Conservation (phyloP, 306 rosid species). For the Cyclanthera cordifolia region DNA sequence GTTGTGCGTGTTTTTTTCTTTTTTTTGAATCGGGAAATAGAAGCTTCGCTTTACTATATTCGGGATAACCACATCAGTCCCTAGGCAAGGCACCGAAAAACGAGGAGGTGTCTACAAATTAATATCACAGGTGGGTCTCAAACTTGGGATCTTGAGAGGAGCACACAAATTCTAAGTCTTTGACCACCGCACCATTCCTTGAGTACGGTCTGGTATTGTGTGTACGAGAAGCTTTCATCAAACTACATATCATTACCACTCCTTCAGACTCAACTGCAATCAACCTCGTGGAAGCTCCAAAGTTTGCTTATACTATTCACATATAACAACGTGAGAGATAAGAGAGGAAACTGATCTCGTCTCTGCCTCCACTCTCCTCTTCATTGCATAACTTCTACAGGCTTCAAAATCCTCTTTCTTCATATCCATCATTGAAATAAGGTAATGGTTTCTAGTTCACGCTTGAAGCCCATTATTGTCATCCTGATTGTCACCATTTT, state of each 20-base stretch:
- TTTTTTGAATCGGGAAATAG: too few species aligned
- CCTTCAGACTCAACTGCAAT: not conserved
- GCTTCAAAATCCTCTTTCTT: constrained; percentile 18
- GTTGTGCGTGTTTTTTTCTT: too few species aligned
- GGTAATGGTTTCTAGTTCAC: constrained; percentile 20
- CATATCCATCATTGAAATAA: not conserved
- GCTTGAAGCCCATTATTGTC: constrained; percentile 39
- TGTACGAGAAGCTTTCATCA: constrained; percentile 2
- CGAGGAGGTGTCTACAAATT: too few species aligned
- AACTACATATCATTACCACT: not conserved
- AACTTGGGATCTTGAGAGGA: too few species aligned
- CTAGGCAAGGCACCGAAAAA: too few species aligned
- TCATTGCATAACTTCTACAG: constrained; percentile 45
- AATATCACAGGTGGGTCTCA: too few species aligned
- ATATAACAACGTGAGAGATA: not conserved
- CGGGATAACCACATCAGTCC: too few species aligned
- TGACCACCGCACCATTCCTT: too few species aligned
- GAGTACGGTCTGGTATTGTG: not conserved
- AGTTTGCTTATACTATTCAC: not conserved
- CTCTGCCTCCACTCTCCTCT: rapidly evolving
- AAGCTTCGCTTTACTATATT: too few species aligned
- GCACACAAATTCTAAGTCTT: too few species aligned
- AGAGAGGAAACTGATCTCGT: not conserved
- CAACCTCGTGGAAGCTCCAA: not conserved
- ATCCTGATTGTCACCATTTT: constrained; percentile 32